These are phyloP conservation scores for Halophytophthora batemanensis DNA, from an alignment of 352 stramenopile species.

Conservation along the genomic window DNA sequence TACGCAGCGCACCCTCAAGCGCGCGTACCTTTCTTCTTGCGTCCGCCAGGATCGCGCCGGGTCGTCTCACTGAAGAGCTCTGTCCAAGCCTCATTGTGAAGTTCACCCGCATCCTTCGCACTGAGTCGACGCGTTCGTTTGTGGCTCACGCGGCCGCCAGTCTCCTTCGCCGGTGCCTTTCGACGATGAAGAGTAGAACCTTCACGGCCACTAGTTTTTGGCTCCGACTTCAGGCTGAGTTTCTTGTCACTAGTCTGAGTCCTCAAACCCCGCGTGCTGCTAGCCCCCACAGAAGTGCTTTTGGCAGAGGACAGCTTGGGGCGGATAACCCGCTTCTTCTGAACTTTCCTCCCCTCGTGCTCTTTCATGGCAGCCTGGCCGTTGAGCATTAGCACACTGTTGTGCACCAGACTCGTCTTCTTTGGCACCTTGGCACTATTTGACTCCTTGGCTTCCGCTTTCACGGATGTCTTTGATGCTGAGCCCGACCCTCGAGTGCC, in stretches of 20 bases:
- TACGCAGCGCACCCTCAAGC: background rate
- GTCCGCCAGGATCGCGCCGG: background rate
- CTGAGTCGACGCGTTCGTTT: background rate
- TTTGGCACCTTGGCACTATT: too few species aligned
- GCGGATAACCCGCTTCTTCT: background rate
- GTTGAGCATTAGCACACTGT: too few species aligned
- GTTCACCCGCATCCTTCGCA: background rate
- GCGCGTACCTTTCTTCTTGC: background rate
- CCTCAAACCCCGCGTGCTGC: too few species aligned
- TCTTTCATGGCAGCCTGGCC: too few species aligned
- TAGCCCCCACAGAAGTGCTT: background rate
- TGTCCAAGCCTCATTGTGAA: conserved; percentile 2
- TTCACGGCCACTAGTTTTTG: background rate
- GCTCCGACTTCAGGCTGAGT: background rate
- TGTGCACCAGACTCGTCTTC: too few species aligned
- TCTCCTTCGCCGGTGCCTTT: conserved; percentile 4
- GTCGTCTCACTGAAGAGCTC: background rate
- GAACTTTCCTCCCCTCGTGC: too few species aligned
- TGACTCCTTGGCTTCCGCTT: too few species aligned
- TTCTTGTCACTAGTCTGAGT: background rate
- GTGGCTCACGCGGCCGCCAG: background rate
- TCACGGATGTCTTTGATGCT: too few species aligned
- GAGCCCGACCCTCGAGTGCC: too few species aligned
- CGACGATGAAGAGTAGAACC: background rate
- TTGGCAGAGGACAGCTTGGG: background rate